Base-by-base conservation (phyloP, 2,329 filamentous ascomycete genomes). In the Sarocladium kiliense region DNA sequence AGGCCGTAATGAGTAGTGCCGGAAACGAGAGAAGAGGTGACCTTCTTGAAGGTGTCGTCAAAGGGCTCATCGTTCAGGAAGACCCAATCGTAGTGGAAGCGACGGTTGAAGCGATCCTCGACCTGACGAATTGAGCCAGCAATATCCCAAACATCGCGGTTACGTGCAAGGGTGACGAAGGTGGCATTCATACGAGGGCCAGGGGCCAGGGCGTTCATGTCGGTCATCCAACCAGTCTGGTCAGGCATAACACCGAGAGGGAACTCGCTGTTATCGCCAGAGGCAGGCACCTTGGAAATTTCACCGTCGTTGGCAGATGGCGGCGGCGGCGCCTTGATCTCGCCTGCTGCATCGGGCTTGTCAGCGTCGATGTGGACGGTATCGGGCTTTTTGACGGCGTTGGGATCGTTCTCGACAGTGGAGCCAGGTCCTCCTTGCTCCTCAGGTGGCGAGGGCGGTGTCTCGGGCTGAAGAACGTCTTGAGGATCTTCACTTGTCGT, bases 21-120 rank as follows among this genome's bases (percentile, higher is more conserved):
- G 12, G 93, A 97, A n/a, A 95, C 88, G 36, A 99, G 81, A 1
- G 91, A 86, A 3, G 82, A 81, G 3, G 94, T 99, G 61, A 97
- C 80, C 72, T 91, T 93, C 73, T 92, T 97, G 80, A 99, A 99
- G 10, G 85, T 86, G 2, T 89, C 88, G 68, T 96, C 89, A 66
- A 99, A 99, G 1, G 91, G 89, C 70, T 92, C 85, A 69, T 99
- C 94, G 74, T 99, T 99, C 59, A 99, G 78, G 76, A 99, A 99
- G 54, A 99, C 93, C 95, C 95, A 99, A 70, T 97, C 93, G 74
- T 99, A 99, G 77, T 96, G 87, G 77, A 89, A 97, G 65, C 93
- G 89, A 66, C 86, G 85, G 77, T 99, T 99, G 84, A 99, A 99
- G 67, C 94, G 89, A 72, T 99, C 94, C 74, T 99, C 94, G 56